Percentiles rank a stretch among this genome's conserved stretches.
Evolutionary conservation across 2,329 filamentous ascomycete species (phyloP).

Genomic region (Aspergillus jensenii): DNA sequence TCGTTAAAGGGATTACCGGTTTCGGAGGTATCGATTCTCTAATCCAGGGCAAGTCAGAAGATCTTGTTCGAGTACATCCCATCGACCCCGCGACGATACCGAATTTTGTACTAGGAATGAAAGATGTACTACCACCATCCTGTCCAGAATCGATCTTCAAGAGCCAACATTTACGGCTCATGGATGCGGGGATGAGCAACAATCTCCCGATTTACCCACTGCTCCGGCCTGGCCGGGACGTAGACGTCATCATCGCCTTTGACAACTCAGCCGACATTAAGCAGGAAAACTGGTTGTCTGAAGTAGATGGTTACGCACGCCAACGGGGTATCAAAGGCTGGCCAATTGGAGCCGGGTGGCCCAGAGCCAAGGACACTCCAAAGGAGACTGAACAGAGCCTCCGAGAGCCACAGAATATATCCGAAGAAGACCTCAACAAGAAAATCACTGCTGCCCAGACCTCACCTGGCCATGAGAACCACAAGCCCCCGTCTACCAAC

Average conservation of each 20-base stretch:
- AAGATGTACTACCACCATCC: constrained; percentile 69
- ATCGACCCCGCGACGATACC: constrained; percentile 89
- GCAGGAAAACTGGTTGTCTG: constrained; percentile 91
- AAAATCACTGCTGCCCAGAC: constrained; percentile 63
- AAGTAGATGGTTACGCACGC: constrained; percentile 87
- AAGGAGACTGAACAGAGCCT: constrained; percentile 65
- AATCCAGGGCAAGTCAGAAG: constrained; percentile 77
- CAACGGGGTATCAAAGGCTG: constrained; percentile 91
- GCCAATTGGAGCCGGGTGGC: constrained; percentile 95
- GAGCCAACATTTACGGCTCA: constrained; percentile 72
- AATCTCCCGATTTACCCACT: constrained; percentile 95
- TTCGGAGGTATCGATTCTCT: constrained; percentile 77
- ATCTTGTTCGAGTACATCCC: constrained; percentile 88
- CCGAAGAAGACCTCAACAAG: constrained; percentile 59
- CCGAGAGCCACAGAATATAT: constrained; percentile 64
- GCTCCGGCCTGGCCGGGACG: constrained; percentile 79
- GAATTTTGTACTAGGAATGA: constrained; percentile 84
- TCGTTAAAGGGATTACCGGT: constrained; percentile 72
- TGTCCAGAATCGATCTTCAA: constrained; percentile 76
- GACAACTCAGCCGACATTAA: constrained; percentile 92
- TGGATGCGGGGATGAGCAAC: constrained; percentile 99
- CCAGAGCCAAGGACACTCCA: constrained; percentile 59
- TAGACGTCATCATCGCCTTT: constrained; percentile 89
- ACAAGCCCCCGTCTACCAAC: constrained; percentile 33
- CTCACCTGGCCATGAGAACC: constrained; percentile 31